Base-by-base conservation (phyloP, 78 protist genomes). In the Dictyostelium citrinum region DNA sequence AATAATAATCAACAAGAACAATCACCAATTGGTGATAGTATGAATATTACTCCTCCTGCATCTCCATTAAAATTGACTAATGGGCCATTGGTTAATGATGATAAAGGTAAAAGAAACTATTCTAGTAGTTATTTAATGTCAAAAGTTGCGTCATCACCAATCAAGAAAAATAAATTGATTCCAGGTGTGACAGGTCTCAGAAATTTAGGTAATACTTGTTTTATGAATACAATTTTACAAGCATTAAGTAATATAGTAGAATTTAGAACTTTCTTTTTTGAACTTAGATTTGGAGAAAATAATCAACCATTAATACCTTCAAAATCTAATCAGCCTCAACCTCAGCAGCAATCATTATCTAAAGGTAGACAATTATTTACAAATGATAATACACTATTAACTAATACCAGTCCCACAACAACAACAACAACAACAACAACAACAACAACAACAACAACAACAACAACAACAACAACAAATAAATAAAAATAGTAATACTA, bases 181-280 rank as follows among this genome's bases (percentile, higher is more conserved):
- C 96, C 96, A 20, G 96, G 96, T 51, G 82, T 72, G 0, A 91
- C 88, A 24, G 96, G 96, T 24, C 31, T 91, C 16, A 55, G 96
- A 37, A 91, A 91, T 68, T 33, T 91, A 10, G 96, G 96, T 10
- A 91, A 91, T n/a, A 91, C 96, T 55, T 91, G 96, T 60, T 91
- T 84, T 75, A 91, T 91, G 96, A 91, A 91, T 71, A 91, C 93
- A n/a, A 64, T 91, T 41, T 41, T 91, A n/a, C 96, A 91, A 77
- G 68, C 93, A 35, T 68, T 90, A 27, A 90, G 93, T 55, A 90
- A 90, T 90, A 77, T 81, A 37, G 81, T 81, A 22, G 86, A 81
- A n/a, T 90, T 90, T 90, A 90, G 93, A 90, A 71, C 81, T 16
- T 90, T 90, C 51, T 82, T 90, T 55, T 46, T 60, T 31, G 35